Percentiles rank a stretch among this genome's conserved stretches.
Conservation (phyloP, 257 asterid genomes). For the Salvia miltiorrhiza region DNA sequence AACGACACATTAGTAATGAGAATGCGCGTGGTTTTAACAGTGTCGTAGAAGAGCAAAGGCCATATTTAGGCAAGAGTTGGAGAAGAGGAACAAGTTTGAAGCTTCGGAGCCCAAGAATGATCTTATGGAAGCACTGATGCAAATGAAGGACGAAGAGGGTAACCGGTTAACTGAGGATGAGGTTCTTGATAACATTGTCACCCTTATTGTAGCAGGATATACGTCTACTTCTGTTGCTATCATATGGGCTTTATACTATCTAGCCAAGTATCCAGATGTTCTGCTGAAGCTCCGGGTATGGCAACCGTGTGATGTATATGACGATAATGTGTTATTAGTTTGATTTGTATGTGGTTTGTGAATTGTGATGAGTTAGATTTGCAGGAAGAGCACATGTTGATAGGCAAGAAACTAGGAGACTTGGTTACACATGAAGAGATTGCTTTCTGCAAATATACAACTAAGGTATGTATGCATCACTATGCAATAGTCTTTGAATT, state of each 20-base stretch:
- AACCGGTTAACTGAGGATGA: constrained; percentile 31
- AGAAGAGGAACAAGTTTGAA: constrained; percentile 31
- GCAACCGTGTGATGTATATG: too few relatives aligned
- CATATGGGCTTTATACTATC: constrained; percentile 44
- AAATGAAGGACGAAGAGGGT: constrained; percentile 37
- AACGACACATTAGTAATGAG: neutral
- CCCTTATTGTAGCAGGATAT: constrained; percentile 41
- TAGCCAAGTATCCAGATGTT: constrained; percentile 42
- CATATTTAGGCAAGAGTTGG: constrained; percentile 43
- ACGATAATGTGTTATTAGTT: neutral
- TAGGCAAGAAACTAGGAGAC: constrained; percentile 39
- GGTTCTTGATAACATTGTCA: constrained; percentile 45
- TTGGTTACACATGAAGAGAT: constrained; percentile 47
- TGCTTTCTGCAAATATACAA: constrained; percentile 35
- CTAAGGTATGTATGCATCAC: constrained; percentile 29
- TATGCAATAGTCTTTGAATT: too few relatives aligned
- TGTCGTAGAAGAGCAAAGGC: constrained; percentile 44
- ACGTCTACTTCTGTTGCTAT: constrained; percentile 37
- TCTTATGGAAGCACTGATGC: constrained; percentile 43
- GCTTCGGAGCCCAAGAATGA: constrained; percentile 20
- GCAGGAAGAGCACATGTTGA: constrained; percentile 48
- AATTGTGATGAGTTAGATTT: too few relatives aligned
- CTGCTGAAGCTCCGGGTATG: constrained; percentile 22
- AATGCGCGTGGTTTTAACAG: constrained; percentile 20
- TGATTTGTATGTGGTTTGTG: neutral